These are phyloP conservation scores for Thielaviopsis punctulata DNA, from an alignment of 2,329 filamentous ascomycete genomes.

Conservation along the genomic window DNA sequence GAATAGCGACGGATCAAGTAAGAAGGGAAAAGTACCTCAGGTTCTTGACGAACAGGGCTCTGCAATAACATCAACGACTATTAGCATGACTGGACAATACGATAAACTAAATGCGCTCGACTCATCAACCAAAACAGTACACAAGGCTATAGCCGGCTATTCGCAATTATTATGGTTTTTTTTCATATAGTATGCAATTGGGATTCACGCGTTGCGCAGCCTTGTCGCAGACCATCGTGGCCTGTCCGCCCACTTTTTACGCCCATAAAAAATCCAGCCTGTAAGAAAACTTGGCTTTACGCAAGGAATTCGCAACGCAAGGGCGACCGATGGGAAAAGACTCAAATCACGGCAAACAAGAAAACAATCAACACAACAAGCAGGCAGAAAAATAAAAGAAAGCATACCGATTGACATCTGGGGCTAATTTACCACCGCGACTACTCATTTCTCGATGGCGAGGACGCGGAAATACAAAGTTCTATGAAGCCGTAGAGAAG, in stretches of 20 bases:
- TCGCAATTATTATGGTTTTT: neutral
- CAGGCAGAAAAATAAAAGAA: slow-evolving; percentile 13
- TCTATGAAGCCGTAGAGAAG: slow-evolving; percentile 3
- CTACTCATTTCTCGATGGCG: slow-evolving; percentile 72
- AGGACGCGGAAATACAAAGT: slow-evolving; percentile 1
- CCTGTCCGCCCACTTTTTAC: neutral
- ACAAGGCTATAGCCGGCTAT: neutral
- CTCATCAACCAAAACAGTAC: neutral
- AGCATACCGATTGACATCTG: slow-evolving; percentile 89
- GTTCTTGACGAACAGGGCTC: slow-evolving; percentile 99
- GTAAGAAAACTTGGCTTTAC: slow-evolving; percentile 4
- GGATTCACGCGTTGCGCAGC: slow-evolving; percentile 6
- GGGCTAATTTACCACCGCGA: slow-evolving; percentile 91
- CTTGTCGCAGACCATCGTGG: slow-evolving; percentile 4
- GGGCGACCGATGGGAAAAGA: slow-evolving; percentile 13
- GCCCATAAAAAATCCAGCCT: neutral
- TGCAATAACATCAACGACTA: slow-evolving; percentile 25
- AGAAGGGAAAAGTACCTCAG: slow-evolving; percentile 49
- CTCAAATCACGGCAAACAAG: slow-evolving; percentile 8
- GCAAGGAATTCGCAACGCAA: neutral
- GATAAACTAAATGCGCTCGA: neutral
- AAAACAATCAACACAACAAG: slow-evolving; percentile 10
- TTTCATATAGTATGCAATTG: neutral
- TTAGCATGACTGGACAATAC: slow-evolving; percentile 4
- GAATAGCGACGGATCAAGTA: neutral